phyloP scores from a whole-genome alignment of 306 rosid genomes.

The Styphnolobium japonicum region DNA sequence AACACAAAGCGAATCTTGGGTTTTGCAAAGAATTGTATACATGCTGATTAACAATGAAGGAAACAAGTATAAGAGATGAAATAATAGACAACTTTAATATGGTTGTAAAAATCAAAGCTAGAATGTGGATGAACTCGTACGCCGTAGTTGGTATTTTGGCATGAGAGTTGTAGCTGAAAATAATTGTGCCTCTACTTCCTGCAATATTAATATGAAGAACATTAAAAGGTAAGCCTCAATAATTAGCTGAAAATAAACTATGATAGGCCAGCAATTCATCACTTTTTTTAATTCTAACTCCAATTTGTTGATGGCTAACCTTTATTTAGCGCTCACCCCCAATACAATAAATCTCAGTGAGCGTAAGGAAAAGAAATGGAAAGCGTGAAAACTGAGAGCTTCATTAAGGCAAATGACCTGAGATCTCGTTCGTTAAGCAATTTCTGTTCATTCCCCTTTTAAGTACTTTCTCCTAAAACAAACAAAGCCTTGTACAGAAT shows the following conservation, averaged over 20 bases:
- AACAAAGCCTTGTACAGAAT: neutral
- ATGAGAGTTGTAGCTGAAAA: conserved; percentile 7
- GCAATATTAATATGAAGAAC: conserved; percentile 19
- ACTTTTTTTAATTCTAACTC: neutral
- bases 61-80: neutral
- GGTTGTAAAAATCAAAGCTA: neutral
- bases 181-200: conserved; percentile 38
- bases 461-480: neutral
- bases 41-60: neutral
- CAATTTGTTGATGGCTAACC: neutral
- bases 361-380: neutral
- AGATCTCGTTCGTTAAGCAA: neutral
- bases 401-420: neutral
- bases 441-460: neutral
- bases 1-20: neutral
- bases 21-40: neutral
- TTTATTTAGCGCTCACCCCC: neutral
- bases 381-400: neutral
- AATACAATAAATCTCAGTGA: neutral
- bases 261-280: neutral
- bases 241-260: neutral
- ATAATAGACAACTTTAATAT: neutral
- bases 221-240: neutral
- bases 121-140: conserved; percentile 30
- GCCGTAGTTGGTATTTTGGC: conserved; percentile 36